phyloP scores from a whole-genome alignment of 2,329 filamentous ascomycete species.

The Blastomyces parvus region DNA sequence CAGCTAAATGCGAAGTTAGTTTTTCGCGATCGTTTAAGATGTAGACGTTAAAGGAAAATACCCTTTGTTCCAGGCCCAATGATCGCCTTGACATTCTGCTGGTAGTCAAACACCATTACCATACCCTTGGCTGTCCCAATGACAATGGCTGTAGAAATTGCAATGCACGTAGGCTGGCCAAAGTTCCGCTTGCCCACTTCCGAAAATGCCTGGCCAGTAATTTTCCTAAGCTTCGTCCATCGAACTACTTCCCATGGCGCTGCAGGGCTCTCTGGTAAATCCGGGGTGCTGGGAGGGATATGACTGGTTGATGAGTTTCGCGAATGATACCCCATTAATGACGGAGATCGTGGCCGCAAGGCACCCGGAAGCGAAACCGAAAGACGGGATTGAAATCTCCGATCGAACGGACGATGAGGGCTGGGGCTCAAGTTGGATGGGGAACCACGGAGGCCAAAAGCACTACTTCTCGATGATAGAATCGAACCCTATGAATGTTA shows the following conservation, averaged over 20 bases:
- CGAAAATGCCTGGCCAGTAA: slow-evolving; percentile 82
- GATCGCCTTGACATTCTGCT: slow-evolving; percentile 87
- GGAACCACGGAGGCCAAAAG: slow-evolving; percentile 59
- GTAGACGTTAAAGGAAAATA: slow-evolving; percentile 25
- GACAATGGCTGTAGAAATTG: slow-evolving; percentile 77
- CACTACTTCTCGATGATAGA: slow-evolving; percentile 58
- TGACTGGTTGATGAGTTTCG: slow-evolving; percentile 73
- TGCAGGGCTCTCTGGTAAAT: slow-evolving; percentile 60
- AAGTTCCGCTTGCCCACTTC: slow-evolving; percentile 88
- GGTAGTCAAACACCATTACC: slow-evolving; percentile 93
- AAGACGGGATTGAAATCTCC: slow-evolving; percentile 83
- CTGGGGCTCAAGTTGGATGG: slow-evolving; percentile 62
- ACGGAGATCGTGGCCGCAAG: slow-evolving; percentile 66
- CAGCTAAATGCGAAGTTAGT: slow-evolving; percentile 45
- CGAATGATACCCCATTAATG: slow-evolving; percentile 64
- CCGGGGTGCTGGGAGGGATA: slow-evolving; percentile 46
- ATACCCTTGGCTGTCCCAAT: slow-evolving; percentile 91
- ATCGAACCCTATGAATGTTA: slow-evolving; percentile 40
- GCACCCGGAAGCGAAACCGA: slow-evolving; percentile 52
- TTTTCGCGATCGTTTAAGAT: background rate
- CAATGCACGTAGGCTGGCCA: slow-evolving; percentile 80
- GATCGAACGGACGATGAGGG: slow-evolving; percentile 84
- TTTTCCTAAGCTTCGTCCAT: slow-evolving; percentile 88
- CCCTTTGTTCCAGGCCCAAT: slow-evolving; percentile 89
- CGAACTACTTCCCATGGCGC: slow-evolving; percentile 94